Base-by-base conservation (phyloP, 2,329 filamentous ascomycete genomes). In the Phaeophleospora eucalypticola region DNA sequence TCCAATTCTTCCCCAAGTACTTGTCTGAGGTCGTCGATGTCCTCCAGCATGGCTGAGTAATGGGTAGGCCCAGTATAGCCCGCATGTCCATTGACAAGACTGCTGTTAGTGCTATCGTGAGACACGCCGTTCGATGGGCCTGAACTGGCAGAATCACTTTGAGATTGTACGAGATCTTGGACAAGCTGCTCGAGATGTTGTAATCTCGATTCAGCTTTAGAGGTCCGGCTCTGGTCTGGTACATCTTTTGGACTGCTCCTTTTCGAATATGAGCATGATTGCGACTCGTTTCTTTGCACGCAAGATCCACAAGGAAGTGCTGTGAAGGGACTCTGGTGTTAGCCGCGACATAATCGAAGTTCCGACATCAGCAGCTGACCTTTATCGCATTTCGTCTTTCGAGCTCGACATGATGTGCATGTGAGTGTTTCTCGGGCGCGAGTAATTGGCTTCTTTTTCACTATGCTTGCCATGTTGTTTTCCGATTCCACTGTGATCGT, bases 31-130 rank as follows among this genome's bases (percentile, higher is more conserved):
- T 52, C 43, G 10, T 48, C 49, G 43, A 52, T 48, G 19, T 45
- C 49, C 19, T 49, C 52, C 15, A 55, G 39, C 44, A 55, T 52
- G 3, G 52, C 49, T n/a, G 49, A 48, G 33, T 47, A 48, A 34
- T 55, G 46, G 2, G 52, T 52, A 4, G 49, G 36, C 2, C 52
- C 52, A 1, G 43, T 48, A 35, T 50, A 55, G 6, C 17, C 20
- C 12, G 40, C 27, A 42, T 33, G 16, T 8, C n/a, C 17, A 21
- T 19, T 7, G 12, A 7, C 24, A 12, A 12, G 6, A 6, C 24
- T 29, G 7, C 24, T 29, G 12, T 29, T 12, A 7, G 6, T 12
- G 24, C 24, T 29, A 29, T 29, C 12, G n/a, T n/a, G n/a, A n/a
- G n/a, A n/a, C n/a, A n/a, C n/a, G n/a, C n/a, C n/a, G n/a, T n/a